A percentile compares a stretch with the other conserved stretches of the same genome.
Evolutionary conservation across 2,329 filamentous ascomycete species (phyloP).

Genomic region (Alternaria sp.): DNA sequence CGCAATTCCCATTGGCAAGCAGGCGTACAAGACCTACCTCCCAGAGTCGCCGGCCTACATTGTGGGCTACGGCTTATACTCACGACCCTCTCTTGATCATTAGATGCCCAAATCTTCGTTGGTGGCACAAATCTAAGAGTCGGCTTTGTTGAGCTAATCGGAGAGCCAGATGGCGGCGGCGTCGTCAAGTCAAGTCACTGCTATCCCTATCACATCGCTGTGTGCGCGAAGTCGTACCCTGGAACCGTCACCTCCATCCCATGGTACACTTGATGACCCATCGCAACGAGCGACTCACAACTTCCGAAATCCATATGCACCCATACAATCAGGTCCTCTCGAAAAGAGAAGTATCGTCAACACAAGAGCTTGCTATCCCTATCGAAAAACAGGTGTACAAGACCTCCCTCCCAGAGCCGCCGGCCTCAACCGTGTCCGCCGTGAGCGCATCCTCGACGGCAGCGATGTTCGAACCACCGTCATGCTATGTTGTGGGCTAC

Average conservation of each 20-base stretch:
- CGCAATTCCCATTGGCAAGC: constrained; percentile 5
- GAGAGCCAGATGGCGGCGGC: constrained; percentile 46
- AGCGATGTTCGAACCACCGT: constrained; percentile 63
- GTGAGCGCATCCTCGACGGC: constrained; percentile 49
- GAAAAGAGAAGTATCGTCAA: too few species aligned
- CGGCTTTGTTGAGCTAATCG: constrained; percentile 68
- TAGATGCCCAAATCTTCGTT: constrained; percentile 48
- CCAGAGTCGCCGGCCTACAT: constrained; percentile 16
- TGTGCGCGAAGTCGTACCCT: too few species aligned
- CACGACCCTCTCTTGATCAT: constrained; percentile 34
- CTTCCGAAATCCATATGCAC: too few species aligned
- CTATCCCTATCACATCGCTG: too few species aligned
- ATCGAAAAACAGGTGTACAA: constrained; percentile 10
- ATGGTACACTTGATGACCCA: too few species aligned
- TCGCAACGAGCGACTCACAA: too few species aligned
- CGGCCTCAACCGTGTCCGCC: constrained; percentile 45
- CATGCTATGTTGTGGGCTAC: constrained; percentile 65
- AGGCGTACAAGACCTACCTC: constrained; percentile 15
- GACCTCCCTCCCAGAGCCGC: constrained; percentile 18
- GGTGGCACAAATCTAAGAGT: constrained; percentile 73
- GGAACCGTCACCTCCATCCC: too few species aligned
- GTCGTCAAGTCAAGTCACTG: not conserved
- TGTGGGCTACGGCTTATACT: constrained; percentile 12
- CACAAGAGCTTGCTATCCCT: too few species aligned
- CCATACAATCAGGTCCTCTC: too few species aligned